phyloP scores from a whole-genome alignment of 2,329 filamentous ascomycete species.

The Tolypocladium ovalisporum region DNA sequence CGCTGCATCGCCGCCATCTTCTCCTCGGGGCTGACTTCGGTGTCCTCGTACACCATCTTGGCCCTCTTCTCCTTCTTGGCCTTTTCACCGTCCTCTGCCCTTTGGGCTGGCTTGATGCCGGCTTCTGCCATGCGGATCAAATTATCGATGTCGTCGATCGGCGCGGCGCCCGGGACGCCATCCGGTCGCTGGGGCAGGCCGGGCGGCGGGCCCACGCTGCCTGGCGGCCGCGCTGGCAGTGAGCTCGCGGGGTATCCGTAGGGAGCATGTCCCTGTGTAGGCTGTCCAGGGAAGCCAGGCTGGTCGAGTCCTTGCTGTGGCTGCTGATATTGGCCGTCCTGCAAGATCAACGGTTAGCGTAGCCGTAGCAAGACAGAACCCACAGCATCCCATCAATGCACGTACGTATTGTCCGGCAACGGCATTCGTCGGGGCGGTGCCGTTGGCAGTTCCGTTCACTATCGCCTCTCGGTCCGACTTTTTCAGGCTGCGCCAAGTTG shows the following conservation, averaged over 20 bases:
- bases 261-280: slow-evolving; percentile 9
- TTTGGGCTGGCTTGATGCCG: slow-evolving; percentile 37
- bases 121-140: slow-evolving; percentile 55
- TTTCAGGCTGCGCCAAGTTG: slow-evolving; percentile 62
- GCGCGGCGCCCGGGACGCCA: slow-evolving; percentile 18
- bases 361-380: too few relatives aligned
- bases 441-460: slow-evolving; percentile 31
- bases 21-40: slow-evolving; percentile 75
- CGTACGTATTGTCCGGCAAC: slow-evolving; percentile 50
- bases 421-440: slow-evolving; percentile 22
- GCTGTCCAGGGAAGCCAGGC: slow-evolving; percentile 12
- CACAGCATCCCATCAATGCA: slow-evolving; percentile 7
- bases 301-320: slow-evolving; percentile 12
- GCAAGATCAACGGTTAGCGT: neutral
- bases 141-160: slow-evolving; percentile 53
- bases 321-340: slow-evolving; percentile 14
- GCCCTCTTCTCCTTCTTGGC: slow-evolving; percentile 55
- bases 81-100: slow-evolving; percentile 36
- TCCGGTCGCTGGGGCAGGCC: slow-evolving; percentile 34
- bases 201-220: slow-evolving; percentile 22
- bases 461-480: slow-evolving; percentile 44
- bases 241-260: slow-evolving; percentile 25
- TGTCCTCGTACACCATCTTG: slow-evolving; percentile 72
- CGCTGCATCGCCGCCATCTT: slow-evolving; percentile 70
- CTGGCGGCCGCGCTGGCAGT: slow-evolving; percentile 35